Base-by-base conservation (phyloP, 495 filamentous ascomycete species). In the Amorphotheca resinae region DNA sequence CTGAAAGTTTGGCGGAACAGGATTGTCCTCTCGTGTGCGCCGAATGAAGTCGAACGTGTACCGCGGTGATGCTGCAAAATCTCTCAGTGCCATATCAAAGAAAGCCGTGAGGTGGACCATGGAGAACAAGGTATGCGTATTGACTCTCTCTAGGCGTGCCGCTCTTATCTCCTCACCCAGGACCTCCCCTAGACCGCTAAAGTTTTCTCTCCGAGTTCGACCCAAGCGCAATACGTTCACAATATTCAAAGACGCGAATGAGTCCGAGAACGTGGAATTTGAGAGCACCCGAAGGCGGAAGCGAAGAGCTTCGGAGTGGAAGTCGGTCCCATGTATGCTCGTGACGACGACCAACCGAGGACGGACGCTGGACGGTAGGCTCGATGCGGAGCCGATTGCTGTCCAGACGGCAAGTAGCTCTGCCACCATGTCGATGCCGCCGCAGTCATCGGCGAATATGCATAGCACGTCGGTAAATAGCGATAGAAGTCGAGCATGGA, bases 301-400 rank as follows among this genome's bases (percentile, higher is more conserved):
- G 2, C 33, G 32, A 22, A 44, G 33, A 18, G 21, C 40, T 34
- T 43, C 41, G 9, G 23, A 31, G 11, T 17, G n/a, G 17, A 49
- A 49, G 26, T 14, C 28, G 38, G 36, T 9, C 7, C 33, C 46
- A 15, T 20, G 32, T 6, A 44, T 21, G 21, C 22, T 30, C 12
- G 41, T 39, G n/a, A 49, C 41, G 36, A 49, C 32, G n/a, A 49
- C 5, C 17, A 49, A 17, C 11, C 46, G 46, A 9, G 46, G 46
- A 23, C 41, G 46, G 22, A 26, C 32, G 23, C 18, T 36, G 17
- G 25, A 25, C n/a, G 38, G 38, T 3, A 48, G 16, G 37, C 38
- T 48, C 28, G 46, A 49, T 37, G 46, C 41, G 14, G 46, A 49
- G 12, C 39, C 46, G 6, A 49, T 15, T 21, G 33, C 32, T 17